Conservation (phyloP, 345 rosid species). For the Arabidopsis suecica region DNA sequence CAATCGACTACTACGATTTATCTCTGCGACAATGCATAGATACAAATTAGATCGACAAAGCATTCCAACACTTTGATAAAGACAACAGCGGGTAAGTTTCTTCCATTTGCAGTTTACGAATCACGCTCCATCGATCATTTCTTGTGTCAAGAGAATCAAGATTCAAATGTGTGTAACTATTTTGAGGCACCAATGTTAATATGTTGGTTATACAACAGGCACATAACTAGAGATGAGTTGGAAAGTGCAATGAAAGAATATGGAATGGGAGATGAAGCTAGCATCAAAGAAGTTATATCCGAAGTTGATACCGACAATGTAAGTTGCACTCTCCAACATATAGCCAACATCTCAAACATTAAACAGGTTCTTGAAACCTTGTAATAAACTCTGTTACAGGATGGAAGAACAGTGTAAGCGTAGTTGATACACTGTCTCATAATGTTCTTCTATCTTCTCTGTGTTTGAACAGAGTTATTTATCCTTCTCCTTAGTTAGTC, state of each 20-base stretch:
- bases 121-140: not conserved
- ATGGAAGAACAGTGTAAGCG: slow-evolving; percentile 63
- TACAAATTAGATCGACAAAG: slow-evolving; percentile 72
- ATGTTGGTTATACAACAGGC: slow-evolving; percentile 43
- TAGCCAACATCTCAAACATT: not conserved
- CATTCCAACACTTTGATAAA: slow-evolving; percentile 81
- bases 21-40: slow-evolving; percentile 90
- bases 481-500: slow-evolving; percentile 22
- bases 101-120: slow-evolving; percentile 6
- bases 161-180: not conserved
- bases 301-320: slow-evolving; percentile 96
- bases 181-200: not conserved
- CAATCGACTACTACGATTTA: slow-evolving; percentile 84
- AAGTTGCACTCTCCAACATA: slow-evolving; percentile 36
- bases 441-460: not conserved
- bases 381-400: slow-evolving; percentile 50
- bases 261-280: slow-evolving; percentile 84
- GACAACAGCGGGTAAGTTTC: slow-evolving; percentile 72
- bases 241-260: slow-evolving; percentile 90
- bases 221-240: slow-evolving; percentile 85
- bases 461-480: not conserved
- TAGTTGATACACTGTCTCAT: slow-evolving; percentile 19
- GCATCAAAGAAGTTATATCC: slow-evolving; percentile 75
- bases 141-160: not conserved
- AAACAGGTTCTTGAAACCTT: not conserved